Evolutionary conservation across 345 rosid genomes (phyloP).

Genomic region (Pugionium cornutum): DNA sequence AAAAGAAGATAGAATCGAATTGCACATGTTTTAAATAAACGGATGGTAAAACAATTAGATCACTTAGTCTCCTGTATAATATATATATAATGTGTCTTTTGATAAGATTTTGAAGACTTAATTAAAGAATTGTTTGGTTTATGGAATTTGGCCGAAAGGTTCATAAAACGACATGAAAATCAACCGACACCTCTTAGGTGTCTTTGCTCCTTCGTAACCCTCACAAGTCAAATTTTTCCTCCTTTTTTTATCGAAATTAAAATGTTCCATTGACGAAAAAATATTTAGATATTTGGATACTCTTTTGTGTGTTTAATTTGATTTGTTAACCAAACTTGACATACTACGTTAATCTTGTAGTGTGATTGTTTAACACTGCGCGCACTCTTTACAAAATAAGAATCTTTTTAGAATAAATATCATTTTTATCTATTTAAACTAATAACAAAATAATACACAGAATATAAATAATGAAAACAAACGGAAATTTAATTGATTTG

Average conservation of each 20-base stretch:
- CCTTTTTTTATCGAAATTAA: neutral
- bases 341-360: slow-evolving; percentile 2
- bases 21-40: no score
- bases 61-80: no score
- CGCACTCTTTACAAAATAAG: no score
- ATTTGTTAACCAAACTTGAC: neutral
- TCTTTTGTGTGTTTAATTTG: neutral
- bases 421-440: no score
- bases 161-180: slow-evolving; percentile 26
- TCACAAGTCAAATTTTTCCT: slow-evolving; percentile 21
- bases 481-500: no score
- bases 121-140: slow-evolving; percentile 8
- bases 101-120: neutral
- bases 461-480: no score
- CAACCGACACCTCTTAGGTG: slow-evolving; percentile 22
- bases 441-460: no score
- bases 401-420: no score
- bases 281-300: neutral
- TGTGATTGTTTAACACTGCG: no score
- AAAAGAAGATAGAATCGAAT: no score
- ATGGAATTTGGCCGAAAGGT: slow-evolving; percentile 34
- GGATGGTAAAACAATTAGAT: no score
- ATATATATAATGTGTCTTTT: neutral
- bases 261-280: neutral
- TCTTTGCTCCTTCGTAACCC: slow-evolving; percentile 25